Conservation (phyloP, 805 yeast species). For the Pichia occidentalis region DNA sequence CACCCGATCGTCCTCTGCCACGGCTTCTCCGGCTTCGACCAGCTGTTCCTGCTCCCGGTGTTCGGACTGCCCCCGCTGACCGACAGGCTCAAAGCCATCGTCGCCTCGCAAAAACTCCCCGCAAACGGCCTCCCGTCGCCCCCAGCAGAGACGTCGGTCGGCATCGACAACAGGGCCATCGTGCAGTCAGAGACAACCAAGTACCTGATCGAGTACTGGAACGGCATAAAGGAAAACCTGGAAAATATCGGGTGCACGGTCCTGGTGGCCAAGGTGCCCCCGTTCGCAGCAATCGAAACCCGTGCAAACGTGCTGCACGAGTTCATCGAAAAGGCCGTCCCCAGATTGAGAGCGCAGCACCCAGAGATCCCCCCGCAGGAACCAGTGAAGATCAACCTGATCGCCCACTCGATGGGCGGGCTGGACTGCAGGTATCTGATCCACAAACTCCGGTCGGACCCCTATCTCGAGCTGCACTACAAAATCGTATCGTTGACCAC, state of each 20-base stretch:
- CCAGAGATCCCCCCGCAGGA: constrained; percentile 26
- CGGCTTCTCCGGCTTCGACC: constrained; percentile 20
- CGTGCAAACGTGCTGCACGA: constrained; percentile 55
- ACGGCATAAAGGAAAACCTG: constrained; percentile 63
- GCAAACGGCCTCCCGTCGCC: background rate
- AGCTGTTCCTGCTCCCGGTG: constrained; percentile 11
- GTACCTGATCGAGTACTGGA: constrained; percentile 65
- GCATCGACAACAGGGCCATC: constrained; percentile 10
- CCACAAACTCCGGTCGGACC: constrained; percentile 29
- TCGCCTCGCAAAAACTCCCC: background rate
- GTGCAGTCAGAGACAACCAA: constrained; percentile 23
- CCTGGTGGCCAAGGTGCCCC: constrained; percentile 70
- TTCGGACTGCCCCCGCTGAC: background rate
- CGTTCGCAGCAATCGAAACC: constrained; percentile 67
- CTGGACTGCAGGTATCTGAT: constrained; percentile 76
- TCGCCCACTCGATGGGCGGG: constrained; percentile 96
- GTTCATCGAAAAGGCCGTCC: constrained; percentile 35
- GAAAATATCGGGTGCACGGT: constrained; percentile 60
- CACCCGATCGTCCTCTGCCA: constrained; percentile 23
- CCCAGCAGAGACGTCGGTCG: constrained; percentile 6
- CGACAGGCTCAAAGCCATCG: constrained; percentile 3
- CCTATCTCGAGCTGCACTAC: constrained; percentile 34
- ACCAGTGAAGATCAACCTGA: constrained; percentile 54
- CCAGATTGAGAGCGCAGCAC: constrained; percentile 16
- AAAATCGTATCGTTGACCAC: constrained; percentile 71